Base-by-base conservation (phyloP, 2,329 filamentous ascomycete genomes). In the Cordyceps cateniannulata region DNA sequence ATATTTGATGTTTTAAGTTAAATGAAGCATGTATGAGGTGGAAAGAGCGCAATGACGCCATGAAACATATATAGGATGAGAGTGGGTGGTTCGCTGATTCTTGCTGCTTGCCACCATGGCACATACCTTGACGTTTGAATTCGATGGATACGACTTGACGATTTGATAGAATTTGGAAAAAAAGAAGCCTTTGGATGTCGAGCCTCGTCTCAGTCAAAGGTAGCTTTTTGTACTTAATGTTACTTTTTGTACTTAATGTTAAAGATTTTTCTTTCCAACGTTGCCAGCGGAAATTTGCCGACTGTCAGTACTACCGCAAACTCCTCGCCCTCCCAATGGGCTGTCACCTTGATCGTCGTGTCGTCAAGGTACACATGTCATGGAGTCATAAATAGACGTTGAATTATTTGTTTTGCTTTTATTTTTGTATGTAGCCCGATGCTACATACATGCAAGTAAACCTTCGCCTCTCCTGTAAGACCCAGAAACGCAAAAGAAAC, bases 361-460 rank as follows among this genome's bases (percentile, higher is more conserved):
- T 58, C 44, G 20, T 16, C 18, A 8, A 14, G 16, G 24, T 50
- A n/a, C 25, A 53, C 48, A 59, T 3, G 14, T 45, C 8, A 47
- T 47, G n/a, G 14, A 44, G 59, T 42, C 51, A 42, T 54, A 50
- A 40, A 24, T 57, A 48, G 54, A 57, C 56, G 56, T 59, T 59
- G 50, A 65, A 69, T 68, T 69, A 67, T 73, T 66, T 59, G 57
- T 69, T 71, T 75, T 72, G 69, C 71, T 74, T 75, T 72, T 75
- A 57, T 56, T 49, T 62, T 69, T 69, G 71, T 73, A 73, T 69
- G 75, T 76, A 78, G 75, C 75, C 73, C 70, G 44, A 70, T 73
- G 80, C 81, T 83, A 84, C 81, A 70, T 80, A 82, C 77, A 84
- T 84, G 81, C 81, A 82, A 79, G 73, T 45, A 82, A 62, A 81